These are phyloP conservation scores for Solanum habrochaites DNA, from an alignment of 257 asterid genomes.

Conservation along the genomic window DNA sequence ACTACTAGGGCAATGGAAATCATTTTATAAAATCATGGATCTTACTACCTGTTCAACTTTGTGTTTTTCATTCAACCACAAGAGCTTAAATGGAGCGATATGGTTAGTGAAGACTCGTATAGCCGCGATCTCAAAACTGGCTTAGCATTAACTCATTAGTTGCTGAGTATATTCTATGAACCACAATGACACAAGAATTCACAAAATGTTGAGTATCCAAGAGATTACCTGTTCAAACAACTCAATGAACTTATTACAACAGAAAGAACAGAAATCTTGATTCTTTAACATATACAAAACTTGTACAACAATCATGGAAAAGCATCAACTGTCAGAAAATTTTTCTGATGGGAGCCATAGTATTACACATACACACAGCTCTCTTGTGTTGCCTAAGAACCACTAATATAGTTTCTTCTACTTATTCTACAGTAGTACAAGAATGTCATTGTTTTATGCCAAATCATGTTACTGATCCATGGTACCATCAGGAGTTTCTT, in stretches of 20 bases:
- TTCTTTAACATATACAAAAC: background rate
- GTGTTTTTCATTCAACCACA: background rate
- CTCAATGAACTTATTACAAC: background rate
- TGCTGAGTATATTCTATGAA: background rate
- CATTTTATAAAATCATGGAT: background rate
- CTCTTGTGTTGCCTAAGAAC: background rate
- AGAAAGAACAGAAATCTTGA: background rate
- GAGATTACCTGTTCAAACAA: background rate
- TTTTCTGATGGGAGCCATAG: background rate
- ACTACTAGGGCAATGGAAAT: background rate
- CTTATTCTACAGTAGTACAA: conserved; percentile 1
- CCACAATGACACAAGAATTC: background rate
- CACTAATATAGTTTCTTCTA: background rate
- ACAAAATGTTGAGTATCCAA: background rate
- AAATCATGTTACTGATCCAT: background rate
- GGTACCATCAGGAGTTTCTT: background rate
- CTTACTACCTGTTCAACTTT: background rate
- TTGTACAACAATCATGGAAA: background rate
- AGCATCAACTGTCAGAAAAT: background rate
- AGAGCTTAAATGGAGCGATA: background rate
- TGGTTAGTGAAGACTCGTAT: background rate
- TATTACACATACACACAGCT: background rate
- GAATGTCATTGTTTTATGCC: background rate
- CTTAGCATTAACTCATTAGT: background rate
- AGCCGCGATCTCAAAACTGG: background rate